phyloP scores from a whole-genome alignment of 129 eudicot species.

The Centrapalus pauciflorus region DNA sequence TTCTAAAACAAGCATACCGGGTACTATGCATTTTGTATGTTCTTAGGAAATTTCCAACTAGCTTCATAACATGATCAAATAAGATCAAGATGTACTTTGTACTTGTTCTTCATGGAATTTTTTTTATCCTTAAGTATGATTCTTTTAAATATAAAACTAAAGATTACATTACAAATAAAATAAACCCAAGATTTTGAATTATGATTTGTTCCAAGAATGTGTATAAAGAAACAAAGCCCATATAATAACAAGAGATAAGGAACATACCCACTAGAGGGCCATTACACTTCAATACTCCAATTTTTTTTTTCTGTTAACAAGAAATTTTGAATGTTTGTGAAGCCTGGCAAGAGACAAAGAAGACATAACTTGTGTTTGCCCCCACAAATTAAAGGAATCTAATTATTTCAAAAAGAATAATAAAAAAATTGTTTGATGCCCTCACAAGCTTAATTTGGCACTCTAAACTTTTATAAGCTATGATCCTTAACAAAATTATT shows the following conservation, averaged over 20 bases:
- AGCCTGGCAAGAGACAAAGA: constrained; percentile 23
- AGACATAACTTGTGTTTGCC: constrained; percentile 28
- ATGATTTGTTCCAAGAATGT: constrained; percentile 10
- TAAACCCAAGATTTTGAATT: constrained; percentile 1
- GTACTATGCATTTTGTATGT: not conserved
- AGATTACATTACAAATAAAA: not conserved
- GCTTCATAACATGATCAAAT: constrained; percentile 16
- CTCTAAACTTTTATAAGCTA: not conserved
- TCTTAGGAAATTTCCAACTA: constrained; percentile 19
- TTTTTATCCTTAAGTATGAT: constrained; percentile 13
- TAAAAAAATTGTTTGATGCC: not conserved
- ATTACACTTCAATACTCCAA: constrained; percentile 19
- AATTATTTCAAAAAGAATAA: not conserved
- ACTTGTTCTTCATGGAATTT: constrained; percentile 4
- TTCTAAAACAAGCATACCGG: not conserved
- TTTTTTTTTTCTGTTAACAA: constrained; percentile 17
- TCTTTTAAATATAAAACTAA: not conserved
- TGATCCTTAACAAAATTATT: too few species aligned
- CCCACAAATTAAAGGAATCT: constrained; percentile 25
- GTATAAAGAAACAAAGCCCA: constrained; percentile 19
- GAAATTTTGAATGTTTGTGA: constrained; percentile 22
- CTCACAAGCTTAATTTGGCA: not conserved
- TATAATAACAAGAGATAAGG: constrained; percentile 28
- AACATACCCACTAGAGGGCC: constrained; percentile 24
- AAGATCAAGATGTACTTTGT: constrained; percentile 28